Conservation (phyloP, 2,329 filamentous ascomycete species). For the Colletotrichum sublineola region DNA sequence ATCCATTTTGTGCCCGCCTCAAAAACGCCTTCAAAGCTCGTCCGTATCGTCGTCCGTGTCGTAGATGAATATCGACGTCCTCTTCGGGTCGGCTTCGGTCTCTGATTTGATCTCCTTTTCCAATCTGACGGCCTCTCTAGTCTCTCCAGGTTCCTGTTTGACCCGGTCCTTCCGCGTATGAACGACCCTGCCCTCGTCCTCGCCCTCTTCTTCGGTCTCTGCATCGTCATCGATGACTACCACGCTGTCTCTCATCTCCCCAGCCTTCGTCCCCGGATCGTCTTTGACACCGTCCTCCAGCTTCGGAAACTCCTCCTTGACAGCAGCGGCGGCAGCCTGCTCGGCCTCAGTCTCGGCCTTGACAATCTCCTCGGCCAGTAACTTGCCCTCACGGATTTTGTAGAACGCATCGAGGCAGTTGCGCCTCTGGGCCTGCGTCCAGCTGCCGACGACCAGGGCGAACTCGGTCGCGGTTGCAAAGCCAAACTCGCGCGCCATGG, state of each 20-base stretch:
- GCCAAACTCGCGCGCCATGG: conserved; percentile 85
- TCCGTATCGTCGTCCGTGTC: conserved; percentile 55
- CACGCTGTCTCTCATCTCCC: conserved; percentile 38
- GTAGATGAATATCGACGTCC: conserved; percentile 53
- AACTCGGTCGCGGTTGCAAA: conserved; percentile 85
- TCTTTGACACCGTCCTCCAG: conserved; percentile 16
- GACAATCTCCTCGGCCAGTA: conserved; percentile 53
- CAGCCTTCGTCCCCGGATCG: conserved; percentile 10
- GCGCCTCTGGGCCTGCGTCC: conserved; percentile 86
- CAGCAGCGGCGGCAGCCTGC: conserved; percentile 32
- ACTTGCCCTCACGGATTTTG: conserved; percentile 69
- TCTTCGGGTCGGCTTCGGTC: conserved; percentile 22
- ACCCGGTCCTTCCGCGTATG: conserved; percentile 13
- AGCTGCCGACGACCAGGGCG: conserved; percentile 89
- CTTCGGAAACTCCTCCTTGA: conserved; percentile 30
- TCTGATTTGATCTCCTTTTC: conserved; percentile 9
- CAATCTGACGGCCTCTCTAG: conserved; percentile 13
- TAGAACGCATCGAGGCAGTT: conserved; percentile 88
- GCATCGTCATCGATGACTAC: conserved; percentile 27
- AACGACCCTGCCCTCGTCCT: conserved; percentile 9
- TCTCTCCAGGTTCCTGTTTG: neutral
- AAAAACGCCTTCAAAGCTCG: conserved; percentile 49
- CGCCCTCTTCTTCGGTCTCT: conserved; percentile 38
- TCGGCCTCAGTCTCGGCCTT: conserved; percentile 43
- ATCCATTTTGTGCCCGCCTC: neutral